These are phyloP conservation scores for Ganoderma meredithae DNA, from an alignment of 1,284 basidiomycete genomes.

Conservation along the genomic window DNA sequence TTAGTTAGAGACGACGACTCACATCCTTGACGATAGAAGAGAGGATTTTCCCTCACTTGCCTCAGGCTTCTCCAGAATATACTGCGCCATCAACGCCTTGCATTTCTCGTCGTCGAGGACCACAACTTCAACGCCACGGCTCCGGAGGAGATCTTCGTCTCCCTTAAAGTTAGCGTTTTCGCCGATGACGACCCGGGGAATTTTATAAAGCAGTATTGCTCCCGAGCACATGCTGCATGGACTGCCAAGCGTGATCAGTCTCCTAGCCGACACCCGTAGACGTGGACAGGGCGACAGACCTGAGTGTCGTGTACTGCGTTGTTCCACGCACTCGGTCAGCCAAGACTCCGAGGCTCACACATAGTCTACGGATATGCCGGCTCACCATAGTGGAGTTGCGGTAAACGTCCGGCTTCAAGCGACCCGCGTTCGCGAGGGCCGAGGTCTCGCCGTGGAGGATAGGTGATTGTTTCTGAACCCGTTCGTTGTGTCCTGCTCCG, in stretches of 20 bases:
- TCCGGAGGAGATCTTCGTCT: slow-evolving; percentile 56
- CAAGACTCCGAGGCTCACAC: not conserved
- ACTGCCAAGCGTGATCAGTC: slow-evolving; percentile 38
- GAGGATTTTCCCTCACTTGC: slow-evolving; percentile 36
- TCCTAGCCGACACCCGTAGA: not conserved
- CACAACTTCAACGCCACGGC: slow-evolving; percentile 59
- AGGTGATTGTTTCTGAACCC: slow-evolving; percentile 60
- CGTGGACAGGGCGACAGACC: slow-evolving; percentile 41
- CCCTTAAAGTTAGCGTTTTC: slow-evolving; percentile 61
- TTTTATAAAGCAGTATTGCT: slow-evolving; percentile 64
- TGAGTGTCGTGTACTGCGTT: slow-evolving; percentile 55
- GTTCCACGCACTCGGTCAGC: not conserved
- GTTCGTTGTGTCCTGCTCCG: slow-evolving; percentile 57
- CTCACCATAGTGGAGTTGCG: slow-evolving; percentile 55
- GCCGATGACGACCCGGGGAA: slow-evolving; percentile 67
- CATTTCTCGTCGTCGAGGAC: slow-evolving; percentile 54
- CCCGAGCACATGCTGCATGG: slow-evolving; percentile 73
- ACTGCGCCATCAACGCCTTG: slow-evolving; percentile 32
- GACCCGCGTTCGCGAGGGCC: slow-evolving; percentile 57
- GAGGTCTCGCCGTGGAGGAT: slow-evolving; percentile 66
- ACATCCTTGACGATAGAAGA: slow-evolving; percentile 23
- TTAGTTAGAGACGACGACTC: not conserved
- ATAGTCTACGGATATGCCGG: slow-evolving; percentile 4
- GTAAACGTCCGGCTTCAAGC: slow-evolving; percentile 52
- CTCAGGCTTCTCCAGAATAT: slow-evolving; percentile 47